Evolutionary conservation across 2,329 filamentous ascomycete genomes (phyloP).

Genomic region (Diaporthe sp.): DNA sequence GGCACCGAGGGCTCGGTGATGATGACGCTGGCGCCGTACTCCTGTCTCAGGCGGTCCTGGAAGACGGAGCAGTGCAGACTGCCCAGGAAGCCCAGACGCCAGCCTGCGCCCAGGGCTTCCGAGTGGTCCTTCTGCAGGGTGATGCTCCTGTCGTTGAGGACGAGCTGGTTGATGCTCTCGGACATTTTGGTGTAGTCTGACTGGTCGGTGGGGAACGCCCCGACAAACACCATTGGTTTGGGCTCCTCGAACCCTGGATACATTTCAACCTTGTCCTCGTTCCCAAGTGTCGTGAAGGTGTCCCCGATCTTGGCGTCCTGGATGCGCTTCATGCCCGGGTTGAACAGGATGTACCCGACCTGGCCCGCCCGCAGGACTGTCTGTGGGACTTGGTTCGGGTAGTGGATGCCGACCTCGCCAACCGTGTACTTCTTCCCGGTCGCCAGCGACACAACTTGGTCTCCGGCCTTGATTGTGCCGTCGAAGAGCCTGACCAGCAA

Average conservation of each 20-base stretch:
- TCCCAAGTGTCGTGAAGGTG: slow-evolving; percentile 88
- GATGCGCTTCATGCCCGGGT: slow-evolving; percentile 97
- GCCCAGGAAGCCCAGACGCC: slow-evolving; percentile 94
- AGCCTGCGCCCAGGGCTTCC: slow-evolving; percentile 92
- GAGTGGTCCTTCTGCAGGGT: slow-evolving; percentile 95
- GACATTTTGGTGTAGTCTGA: slow-evolving; percentile 88
- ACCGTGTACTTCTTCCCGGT: slow-evolving; percentile 93
- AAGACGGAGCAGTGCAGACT: slow-evolving; percentile 99
- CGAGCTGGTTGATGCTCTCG: slow-evolving; percentile 93
- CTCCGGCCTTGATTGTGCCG: slow-evolving; percentile 84
- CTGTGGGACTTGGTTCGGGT: slow-evolving; percentile 88
- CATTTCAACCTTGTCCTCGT: slow-evolving; percentile 81
- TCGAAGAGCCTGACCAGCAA: slow-evolving; percentile 93
- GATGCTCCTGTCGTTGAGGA: slow-evolving; percentile 95
- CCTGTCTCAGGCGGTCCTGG: slow-evolving; percentile 92
- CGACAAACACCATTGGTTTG: slow-evolving; percentile 99
- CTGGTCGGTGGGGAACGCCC: slow-evolving; percentile 94
- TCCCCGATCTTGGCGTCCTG: slow-evolving; percentile 97
- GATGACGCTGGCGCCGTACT: slow-evolving; percentile 95
- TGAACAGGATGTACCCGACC: slow-evolving; percentile 97
- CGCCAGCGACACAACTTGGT: slow-evolving; percentile 88
- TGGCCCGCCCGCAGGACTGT: slow-evolving; percentile 87
- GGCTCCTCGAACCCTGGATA: slow-evolving; percentile 96
- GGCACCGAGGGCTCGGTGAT: slow-evolving; percentile 97
- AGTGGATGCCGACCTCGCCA: slow-evolving; percentile 97